These are phyloP conservation scores for Wickerhamiella lipophila DNA, from an alignment of 805 yeast species.

Conservation along the genomic window DNA sequence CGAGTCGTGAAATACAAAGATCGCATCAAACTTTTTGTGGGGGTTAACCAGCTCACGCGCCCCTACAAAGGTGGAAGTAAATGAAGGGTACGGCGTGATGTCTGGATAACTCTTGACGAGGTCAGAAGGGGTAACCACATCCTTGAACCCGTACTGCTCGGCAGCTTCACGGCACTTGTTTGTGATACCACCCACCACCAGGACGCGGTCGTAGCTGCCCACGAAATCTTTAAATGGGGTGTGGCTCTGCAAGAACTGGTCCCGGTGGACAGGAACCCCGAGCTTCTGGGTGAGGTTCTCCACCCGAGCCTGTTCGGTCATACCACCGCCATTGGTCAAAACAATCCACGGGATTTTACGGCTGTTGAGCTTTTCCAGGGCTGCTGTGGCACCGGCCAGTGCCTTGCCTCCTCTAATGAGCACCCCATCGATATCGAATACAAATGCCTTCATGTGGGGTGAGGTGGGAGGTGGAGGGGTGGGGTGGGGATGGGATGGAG, in stretches of 20 bases:
- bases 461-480: background rate
- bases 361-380: slow-evolving; percentile 56
- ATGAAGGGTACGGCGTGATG: slow-evolving; percentile 69
- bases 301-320: slow-evolving; percentile 64
- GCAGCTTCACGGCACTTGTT: slow-evolving; percentile 81
- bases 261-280: slow-evolving; percentile 47
- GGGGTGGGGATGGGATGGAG: background rate
- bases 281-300: slow-evolving; percentile 54
- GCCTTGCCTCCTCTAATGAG: slow-evolving; percentile 74
- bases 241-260: slow-evolving; percentile 84
- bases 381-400: slow-evolving; percentile 69
- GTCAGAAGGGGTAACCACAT: slow-evolving; percentile 73
- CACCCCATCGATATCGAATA: slow-evolving; percentile 89
- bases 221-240: slow-evolving; percentile 85
- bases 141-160: slow-evolving; percentile 67
- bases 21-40: slow-evolving; percentile 58
- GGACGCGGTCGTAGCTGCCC: slow-evolving; percentile 51
- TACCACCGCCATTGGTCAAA: slow-evolving; percentile 89
- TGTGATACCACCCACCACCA: slow-evolving; percentile 84
- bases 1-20: slow-evolving; percentile 84
- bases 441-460: slow-evolving; percentile 43
- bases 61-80: slow-evolving; percentile 56
- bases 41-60: slow-evolving; percentile 46
- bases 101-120: slow-evolving; percentile 77
- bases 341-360: slow-evolving; percentile 73